Percentiles rank a stretch among this genome's conserved stretches.
These are phyloP conservation scores for Phytophthora citricola DNA, from an alignment of 352 stramenopile species.

Conservation along the genomic window DNA sequence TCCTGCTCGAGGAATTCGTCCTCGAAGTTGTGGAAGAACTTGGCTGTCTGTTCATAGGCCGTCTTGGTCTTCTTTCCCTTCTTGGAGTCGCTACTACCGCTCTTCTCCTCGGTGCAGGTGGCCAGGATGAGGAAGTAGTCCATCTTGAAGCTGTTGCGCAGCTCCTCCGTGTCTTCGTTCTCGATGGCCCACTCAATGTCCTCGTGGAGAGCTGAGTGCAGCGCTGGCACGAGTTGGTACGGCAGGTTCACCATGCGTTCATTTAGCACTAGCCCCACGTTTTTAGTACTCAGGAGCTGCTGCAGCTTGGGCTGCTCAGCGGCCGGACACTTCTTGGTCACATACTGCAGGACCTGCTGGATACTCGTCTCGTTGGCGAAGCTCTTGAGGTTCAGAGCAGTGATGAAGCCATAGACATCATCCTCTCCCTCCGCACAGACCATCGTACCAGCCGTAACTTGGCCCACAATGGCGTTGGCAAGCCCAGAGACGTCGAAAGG, in stretches of 20 bases:
- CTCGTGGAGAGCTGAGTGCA: constrained; percentile 83
- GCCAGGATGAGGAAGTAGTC: constrained; percentile 87
- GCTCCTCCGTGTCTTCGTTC: constrained; percentile 70
- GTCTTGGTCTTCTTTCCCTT: constrained; percentile 84
- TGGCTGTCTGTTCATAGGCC: constrained; percentile 66
- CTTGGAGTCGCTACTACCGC: constrained; percentile 38
- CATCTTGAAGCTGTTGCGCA: constrained; percentile 76
- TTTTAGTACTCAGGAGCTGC: constrained; percentile 64
- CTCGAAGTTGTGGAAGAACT: constrained; percentile 89
- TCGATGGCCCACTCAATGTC: constrained; percentile 87
- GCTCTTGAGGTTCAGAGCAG: constrained; percentile 67
- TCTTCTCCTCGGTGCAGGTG: constrained; percentile 69
- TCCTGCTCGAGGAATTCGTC: constrained; percentile 87
- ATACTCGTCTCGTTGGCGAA: constrained; percentile 63
- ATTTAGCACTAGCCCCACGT: constrained; percentile 78
- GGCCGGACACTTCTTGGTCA: constrained; percentile 75
- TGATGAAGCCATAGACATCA: constrained; percentile 90
- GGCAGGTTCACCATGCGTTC: constrained; percentile 89
- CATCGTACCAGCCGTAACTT: constrained; percentile 82
- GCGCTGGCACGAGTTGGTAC: constrained; percentile 82
- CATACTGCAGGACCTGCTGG: constrained; percentile 80
- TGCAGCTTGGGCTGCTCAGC: constrained; percentile 57
- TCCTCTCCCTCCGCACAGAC: constrained; percentile 81
- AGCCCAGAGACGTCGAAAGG: constrained; percentile 86
- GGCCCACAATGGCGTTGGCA: constrained; percentile 74